phyloP scores from a whole-genome alignment of 768 basidiomycete species.

The Podaxis sp. region DNA sequence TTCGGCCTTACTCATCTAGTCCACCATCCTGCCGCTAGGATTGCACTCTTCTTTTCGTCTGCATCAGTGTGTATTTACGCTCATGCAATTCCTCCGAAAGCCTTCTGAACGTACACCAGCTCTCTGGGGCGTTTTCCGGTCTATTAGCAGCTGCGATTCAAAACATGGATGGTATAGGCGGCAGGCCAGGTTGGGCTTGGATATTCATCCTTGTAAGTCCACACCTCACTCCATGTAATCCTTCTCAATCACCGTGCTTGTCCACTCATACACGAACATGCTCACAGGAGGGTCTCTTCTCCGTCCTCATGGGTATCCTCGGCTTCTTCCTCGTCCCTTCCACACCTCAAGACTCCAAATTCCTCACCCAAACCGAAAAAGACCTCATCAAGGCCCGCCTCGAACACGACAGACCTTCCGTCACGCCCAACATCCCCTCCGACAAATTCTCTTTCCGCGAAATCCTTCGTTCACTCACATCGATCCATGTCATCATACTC shows the following conservation, averaged over 20 bases:
- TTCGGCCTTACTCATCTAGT: not conserved
- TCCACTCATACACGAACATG: not conserved
- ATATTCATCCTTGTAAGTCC: conserved; percentile 30
- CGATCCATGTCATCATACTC: conserved; percentile 34
- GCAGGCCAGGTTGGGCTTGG: conserved; percentile 54
- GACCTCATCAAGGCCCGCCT: conserved; percentile 34
- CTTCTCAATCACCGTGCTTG: not conserved
- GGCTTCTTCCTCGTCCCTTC: conserved; percentile 40
- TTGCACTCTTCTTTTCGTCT: conserved; percentile 41
- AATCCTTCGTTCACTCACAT: conserved; percentile 28
- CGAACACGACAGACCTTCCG: conserved; percentile 32
- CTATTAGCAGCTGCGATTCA: conserved; percentile 60
- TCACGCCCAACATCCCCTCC: conserved; percentile 18
- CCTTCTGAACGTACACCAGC: conserved; percentile 20
- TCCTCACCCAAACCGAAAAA: conserved; percentile 32
- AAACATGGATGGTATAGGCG: conserved; percentile 52
- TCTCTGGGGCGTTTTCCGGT: conserved; percentile 64
- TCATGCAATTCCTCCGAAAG: not conserved
- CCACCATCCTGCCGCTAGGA: conserved; percentile 23
- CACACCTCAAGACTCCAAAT: conserved; percentile 29
- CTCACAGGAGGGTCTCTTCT: conserved; percentile 46
- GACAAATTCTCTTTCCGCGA: conserved; percentile 34
- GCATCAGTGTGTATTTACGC: conserved; percentile 29
- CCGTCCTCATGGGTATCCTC: conserved; percentile 43
- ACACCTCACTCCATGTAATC: not conserved